Evolutionary conservation across 352 stramenopile genomes (phyloP), one percentile per base, ranked within the genome.

Genomic region (Aphanomyces astaci): DNA sequence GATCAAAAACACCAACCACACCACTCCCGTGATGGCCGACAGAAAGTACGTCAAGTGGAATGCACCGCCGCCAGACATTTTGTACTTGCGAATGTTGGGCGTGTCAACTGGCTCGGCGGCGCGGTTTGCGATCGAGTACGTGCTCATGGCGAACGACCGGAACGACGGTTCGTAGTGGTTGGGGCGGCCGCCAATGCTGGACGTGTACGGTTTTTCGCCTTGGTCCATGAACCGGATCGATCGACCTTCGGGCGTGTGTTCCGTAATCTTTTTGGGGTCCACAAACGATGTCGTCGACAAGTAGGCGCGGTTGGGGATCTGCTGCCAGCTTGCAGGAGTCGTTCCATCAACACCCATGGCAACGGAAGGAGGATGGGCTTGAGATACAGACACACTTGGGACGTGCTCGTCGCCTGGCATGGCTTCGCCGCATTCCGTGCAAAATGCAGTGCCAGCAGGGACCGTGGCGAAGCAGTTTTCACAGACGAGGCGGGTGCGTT

Each of bases 401-500:
- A 36, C 63, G 22, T 51, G 39, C 3, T 69, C 63, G 31, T 62
- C 63, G 17, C 39, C 40, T 22, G 63, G 63, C 63, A 69, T 69
- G 32, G 63, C 63, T 63, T 69, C 63, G 28, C 63, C 63, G 22
- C 63, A 69, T 63, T 69, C 63, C 19, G 63, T 69, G 63, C 63
- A 69, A 25, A 69, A 69, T 36, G 54, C 63, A 39, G 63, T 69
- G 3, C 63, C 63, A 24, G 49, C 54, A n/a, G 63, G 63, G 17
- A 69, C 63, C 24, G 63, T 69, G 30, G 63, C 63, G n/a, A 69
- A 69, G 48, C 63, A 69, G 46, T 69, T 69, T 48, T 69, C 63
- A 36, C 63, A 69, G 45, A 69, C 63, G 7, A 69, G 33, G n/a
- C 40, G 46, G 17, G 48, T 53, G 60, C 40, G 63, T 64, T 69